A percentile compares a stretch with the other conserved stretches of the same genome.
phyloP scores from a whole-genome alignment of 257 asterid species.

The Nicotiana knightiana region DNA sequence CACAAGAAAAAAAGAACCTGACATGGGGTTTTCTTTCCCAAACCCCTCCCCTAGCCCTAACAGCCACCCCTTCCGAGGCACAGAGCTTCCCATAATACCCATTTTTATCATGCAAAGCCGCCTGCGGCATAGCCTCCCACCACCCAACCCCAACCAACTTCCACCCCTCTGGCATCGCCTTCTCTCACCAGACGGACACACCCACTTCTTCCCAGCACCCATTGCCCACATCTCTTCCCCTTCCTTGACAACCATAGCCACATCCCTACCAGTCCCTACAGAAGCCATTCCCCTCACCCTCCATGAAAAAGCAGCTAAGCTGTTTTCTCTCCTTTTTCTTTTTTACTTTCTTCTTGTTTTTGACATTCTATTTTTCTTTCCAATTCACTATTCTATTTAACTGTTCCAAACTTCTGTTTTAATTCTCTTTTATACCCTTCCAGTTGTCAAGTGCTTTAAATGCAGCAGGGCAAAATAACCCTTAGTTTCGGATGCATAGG shows the following conservation, averaged over 20 bases:
- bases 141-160: background rate
- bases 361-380: background rate
- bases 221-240: background rate
- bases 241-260: background rate
- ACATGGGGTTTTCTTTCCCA: background rate
- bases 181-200: background rate
- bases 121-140: background rate
- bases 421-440: background rate
- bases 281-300: background rate
- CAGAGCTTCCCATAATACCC: background rate
- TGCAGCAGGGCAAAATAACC: background rate
- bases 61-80: background rate
- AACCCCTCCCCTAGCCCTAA: background rate
- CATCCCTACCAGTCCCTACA: background rate
- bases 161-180: background rate
- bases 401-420: background rate
- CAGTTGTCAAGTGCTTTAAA: background rate
- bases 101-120: background rate
- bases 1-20: background rate
- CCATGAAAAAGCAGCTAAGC: background rate
- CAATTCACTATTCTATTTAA: background rate
- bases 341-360: background rate
- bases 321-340: background rate
- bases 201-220: background rate
- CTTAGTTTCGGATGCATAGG: background rate